Evolutionary conservation across 2,329 filamentous ascomycete genomes (phyloP).

Genomic region (Neocucurbitaria cava): DNA sequence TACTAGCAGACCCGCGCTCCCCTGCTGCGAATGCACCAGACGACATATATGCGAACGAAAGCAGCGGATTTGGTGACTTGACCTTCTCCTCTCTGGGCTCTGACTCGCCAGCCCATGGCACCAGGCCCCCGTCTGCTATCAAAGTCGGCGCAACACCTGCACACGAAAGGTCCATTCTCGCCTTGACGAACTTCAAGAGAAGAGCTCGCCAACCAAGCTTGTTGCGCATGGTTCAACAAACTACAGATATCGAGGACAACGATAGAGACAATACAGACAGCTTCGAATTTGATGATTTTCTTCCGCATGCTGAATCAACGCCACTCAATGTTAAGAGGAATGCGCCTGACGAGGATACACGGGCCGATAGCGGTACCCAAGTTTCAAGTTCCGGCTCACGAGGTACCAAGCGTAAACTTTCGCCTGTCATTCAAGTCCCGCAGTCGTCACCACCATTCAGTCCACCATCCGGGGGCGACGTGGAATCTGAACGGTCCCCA

Average conservation of each 20-base stretch:
- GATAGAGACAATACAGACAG: conserved; percentile 48
- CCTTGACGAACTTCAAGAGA: conserved; percentile 59
- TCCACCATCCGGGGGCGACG: conserved; percentile 34
- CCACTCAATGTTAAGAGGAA: conserved; percentile 60
- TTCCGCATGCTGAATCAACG: conserved; percentile 72
- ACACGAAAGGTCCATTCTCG: conserved; percentile 55
- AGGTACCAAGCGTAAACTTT: conserved; percentile 49
- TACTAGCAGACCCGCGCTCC: conserved; percentile 5
- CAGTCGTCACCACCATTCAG: conserved; percentile 48
- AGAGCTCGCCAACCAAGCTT: conserved; percentile 58
- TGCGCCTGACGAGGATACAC: conserved; percentile 31
- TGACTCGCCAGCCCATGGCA: conserved; percentile 44
- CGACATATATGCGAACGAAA: conserved; percentile 29
- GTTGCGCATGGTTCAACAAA: conserved; percentile 57
- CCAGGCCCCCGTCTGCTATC: conserved; percentile 52
- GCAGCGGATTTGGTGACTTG: conserved; percentile 42
- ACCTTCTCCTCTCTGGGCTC: conserved; percentile 44
- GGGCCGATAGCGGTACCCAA: conserved; percentile 37
- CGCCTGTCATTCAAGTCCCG: conserved; percentile 47
- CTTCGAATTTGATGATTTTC: conserved; percentile 55
- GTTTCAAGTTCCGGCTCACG: conserved; percentile 43
- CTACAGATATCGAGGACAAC: conserved; percentile 54
- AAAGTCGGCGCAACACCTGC: conserved; percentile 53
- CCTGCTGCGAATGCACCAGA: conserved; percentile 9
- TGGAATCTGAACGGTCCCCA: conserved; percentile 40